Conservation (phyloP, 768 basidiomycete genomes). For the Naganishia vaughanmartiniae region DNA sequence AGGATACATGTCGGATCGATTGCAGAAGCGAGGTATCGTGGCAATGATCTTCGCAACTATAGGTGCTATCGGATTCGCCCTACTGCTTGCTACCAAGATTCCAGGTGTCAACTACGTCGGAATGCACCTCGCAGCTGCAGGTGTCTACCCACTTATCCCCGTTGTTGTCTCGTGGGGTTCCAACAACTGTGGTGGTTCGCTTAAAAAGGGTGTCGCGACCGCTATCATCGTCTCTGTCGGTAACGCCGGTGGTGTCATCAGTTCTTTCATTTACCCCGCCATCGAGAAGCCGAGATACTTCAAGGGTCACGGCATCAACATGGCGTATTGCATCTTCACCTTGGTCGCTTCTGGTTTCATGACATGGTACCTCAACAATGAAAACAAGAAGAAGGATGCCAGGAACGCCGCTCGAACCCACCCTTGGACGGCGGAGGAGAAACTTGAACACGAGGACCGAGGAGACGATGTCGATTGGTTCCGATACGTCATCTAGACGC, state of each 20-base stretch:
- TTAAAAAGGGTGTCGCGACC: constrained; percentile 38
- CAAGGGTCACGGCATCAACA: constrained; percentile 38
- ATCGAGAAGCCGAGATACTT: constrained; percentile 33
- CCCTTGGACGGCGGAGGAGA: constrained; percentile 35
- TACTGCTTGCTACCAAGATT: constrained; percentile 32
- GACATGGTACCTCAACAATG: constrained; percentile 24
- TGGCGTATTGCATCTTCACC: constrained; percentile 35
- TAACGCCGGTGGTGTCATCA: constrained; percentile 38
- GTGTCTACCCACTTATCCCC: constrained; percentile 41
- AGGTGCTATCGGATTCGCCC: constrained; percentile 36
- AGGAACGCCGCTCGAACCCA: constrained; percentile 28
- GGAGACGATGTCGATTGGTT: constrained; percentile 40
- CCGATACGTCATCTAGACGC: constrained; percentile 34
- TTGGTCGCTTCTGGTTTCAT: constrained; percentile 33
- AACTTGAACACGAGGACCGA: constrained; percentile 32
- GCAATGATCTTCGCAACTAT: constrained; percentile 31
- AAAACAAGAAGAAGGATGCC: constrained; percentile 36
- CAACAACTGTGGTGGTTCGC: constrained; percentile 39
- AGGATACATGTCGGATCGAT: constrained; percentile 37
- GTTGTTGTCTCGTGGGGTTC: constrained; percentile 39
- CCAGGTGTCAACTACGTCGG: constrained; percentile 36
- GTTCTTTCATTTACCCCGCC: constrained; percentile 38
- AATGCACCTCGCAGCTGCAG: constrained; percentile 37
- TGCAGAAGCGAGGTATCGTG: constrained; percentile 38
- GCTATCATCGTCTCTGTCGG: constrained; percentile 39